Percentiles rank a stretch among this genome's conserved stretches.
Evolutionary conservation across 2,329 filamentous ascomycete species (phyloP).

Genomic region (Cladophialophora psammophila): DNA sequence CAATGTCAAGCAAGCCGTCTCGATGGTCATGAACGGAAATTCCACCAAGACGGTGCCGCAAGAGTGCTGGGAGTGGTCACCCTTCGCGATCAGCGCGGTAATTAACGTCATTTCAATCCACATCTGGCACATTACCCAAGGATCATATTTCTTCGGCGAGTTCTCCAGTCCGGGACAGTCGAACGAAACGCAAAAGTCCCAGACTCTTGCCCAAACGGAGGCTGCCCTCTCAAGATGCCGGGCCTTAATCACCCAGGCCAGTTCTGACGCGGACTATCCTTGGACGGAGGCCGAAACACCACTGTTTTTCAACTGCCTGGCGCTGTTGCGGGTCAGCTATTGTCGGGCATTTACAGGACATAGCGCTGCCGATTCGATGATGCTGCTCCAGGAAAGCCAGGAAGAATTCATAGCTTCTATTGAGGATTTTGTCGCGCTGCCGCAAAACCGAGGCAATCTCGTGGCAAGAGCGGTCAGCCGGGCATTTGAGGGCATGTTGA

Average conservation of each 20-base stretch:
- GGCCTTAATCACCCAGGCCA: slow-evolving; percentile 65
- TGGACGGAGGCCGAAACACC: slow-evolving; percentile 42
- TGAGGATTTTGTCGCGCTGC: slow-evolving; percentile 40
- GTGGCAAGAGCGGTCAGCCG: slow-evolving; percentile 44
- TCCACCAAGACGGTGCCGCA: slow-evolving; percentile 31
- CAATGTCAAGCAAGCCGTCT: slow-evolving; percentile 41
- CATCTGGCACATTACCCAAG: slow-evolving; percentile 47
- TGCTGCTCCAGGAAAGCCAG: slow-evolving; percentile 42
- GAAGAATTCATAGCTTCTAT: slow-evolving; percentile 41
- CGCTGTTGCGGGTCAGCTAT: slow-evolving; percentile 46
- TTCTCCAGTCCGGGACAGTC: slow-evolving; percentile 37
- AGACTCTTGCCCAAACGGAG: slow-evolving; percentile 41
- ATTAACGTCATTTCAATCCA: slow-evolving; percentile 49
- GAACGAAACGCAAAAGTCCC: slow-evolving; percentile 36
- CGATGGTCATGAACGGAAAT: slow-evolving; percentile 41
- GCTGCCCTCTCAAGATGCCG: slow-evolving; percentile 44
- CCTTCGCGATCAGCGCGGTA: slow-evolving; percentile 45
- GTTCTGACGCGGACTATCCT: slow-evolving; percentile 81
- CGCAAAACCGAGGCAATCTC: slow-evolving; percentile 40
- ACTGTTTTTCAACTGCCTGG: slow-evolving; percentile 47
- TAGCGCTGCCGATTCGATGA: slow-evolving; percentile 43
- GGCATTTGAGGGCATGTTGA: slow-evolving; percentile 43
- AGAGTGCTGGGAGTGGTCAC: slow-evolving; percentile 35
- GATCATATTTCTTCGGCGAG: slow-evolving; percentile 42
- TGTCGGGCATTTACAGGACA: slow-evolving; percentile 44